A percentile compares a stretch with the other conserved stretches of the same genome.
These are phyloP conservation scores for Russula virescens DNA, from an alignment of 768 basidiomycete genomes.

Conservation along the genomic window DNA sequence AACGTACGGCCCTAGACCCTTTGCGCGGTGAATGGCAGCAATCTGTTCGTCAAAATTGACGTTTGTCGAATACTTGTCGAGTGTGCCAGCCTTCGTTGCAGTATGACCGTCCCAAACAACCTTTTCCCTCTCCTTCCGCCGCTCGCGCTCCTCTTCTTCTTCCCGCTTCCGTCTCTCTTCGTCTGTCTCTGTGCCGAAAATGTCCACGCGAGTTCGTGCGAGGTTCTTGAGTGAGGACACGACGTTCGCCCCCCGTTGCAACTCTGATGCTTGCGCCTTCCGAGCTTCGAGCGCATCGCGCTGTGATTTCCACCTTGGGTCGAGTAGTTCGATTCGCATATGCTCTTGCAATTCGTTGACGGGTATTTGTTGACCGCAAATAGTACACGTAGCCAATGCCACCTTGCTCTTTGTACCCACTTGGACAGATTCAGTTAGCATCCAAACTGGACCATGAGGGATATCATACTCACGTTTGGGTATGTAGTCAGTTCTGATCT, in stretches of 20 bases:
- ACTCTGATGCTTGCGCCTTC: slow-evolving; percentile 81
- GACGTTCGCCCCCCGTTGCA: slow-evolving; percentile 89
- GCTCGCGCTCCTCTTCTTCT: slow-evolving; percentile 79
- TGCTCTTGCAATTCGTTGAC: slow-evolving; percentile 96
- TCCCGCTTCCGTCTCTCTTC: slow-evolving; percentile 84
- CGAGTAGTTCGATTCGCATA: slow-evolving; percentile 95
- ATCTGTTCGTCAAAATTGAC: slow-evolving; percentile 98
- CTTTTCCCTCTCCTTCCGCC: slow-evolving; percentile 85
- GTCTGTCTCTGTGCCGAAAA: slow-evolving; percentile 92
- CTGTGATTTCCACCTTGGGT: slow-evolving; percentile 97
- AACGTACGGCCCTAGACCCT: slow-evolving; percentile 82
- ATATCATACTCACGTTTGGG: slow-evolving; percentile 65
- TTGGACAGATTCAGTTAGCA: slow-evolving; percentile 29
- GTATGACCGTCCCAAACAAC: slow-evolving; percentile 99
- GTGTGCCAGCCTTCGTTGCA: slow-evolving; percentile 83
- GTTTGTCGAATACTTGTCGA: slow-evolving; percentile 89
- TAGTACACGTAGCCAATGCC: slow-evolving; percentile 80
- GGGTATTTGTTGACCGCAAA: slow-evolving; percentile 95
- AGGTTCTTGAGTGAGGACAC: slow-evolving; percentile 89
- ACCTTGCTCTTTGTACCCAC: slow-evolving; percentile 65
- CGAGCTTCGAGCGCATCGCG: slow-evolving; percentile 84
- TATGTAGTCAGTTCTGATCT: slow-evolving; percentile 94
- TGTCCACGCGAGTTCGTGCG: slow-evolving; percentile 92
- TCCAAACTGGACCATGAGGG: not conserved
- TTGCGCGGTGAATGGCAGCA: slow-evolving; percentile 89